These are phyloP conservation scores for Aplosporella prunicola DNA, from an alignment of 2,329 filamentous ascomycete species.

Conservation along the genomic window DNA sequence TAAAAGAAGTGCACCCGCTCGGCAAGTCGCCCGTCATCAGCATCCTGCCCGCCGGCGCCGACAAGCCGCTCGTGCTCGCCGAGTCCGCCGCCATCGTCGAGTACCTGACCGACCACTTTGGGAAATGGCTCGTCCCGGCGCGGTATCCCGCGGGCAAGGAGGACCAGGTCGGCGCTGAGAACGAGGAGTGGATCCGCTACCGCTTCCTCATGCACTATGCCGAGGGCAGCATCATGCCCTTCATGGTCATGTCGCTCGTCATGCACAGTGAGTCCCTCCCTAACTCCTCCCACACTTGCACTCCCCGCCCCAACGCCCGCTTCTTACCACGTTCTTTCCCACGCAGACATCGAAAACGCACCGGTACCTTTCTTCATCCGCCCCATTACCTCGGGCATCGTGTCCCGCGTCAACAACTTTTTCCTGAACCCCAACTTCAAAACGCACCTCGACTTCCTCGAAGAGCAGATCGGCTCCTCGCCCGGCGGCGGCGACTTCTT, in stretches of 20 bases:
- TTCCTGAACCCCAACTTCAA: slow-evolving; percentile 41
- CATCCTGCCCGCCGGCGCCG: slow-evolving; percentile 42
- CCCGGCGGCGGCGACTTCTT: slow-evolving; percentile 42
- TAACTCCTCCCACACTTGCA: too few species aligned
- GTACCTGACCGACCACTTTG: slow-evolving; percentile 66
- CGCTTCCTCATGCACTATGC: slow-evolving; percentile 71
- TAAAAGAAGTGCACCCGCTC: slow-evolving; percentile 71
- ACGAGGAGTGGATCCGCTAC: slow-evolving; percentile 51
- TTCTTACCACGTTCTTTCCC: slow-evolving; percentile 13
- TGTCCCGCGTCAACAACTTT: slow-evolving; percentile 34
- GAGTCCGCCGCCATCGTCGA: slow-evolving; percentile 76
- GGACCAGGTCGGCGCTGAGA: slow-evolving; percentile 47
- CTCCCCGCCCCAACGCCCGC: slow-evolving; percentile 2
- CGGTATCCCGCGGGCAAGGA: slow-evolving; percentile 46
- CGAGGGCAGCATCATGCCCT: slow-evolving; percentile 74
- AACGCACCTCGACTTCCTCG: slow-evolving; percentile 42
- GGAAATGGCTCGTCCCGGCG: slow-evolving; percentile 41
- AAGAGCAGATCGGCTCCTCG: slow-evolving; percentile 38
- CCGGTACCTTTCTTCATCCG: slow-evolving; percentile 61
- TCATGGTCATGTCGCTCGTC: slow-evolving; percentile 56
- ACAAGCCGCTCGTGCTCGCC: slow-evolving; percentile 55
- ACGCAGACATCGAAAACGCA: slow-evolving; percentile 36
- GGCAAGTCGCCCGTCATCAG: slow-evolving; percentile 78
- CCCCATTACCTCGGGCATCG: slow-evolving; percentile 50
- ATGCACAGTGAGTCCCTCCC: slow-evolving; percentile 42